These are phyloP conservation scores for Cystoderma amianthinum DNA, from an alignment of 768 basidiomycete genomes.

Conservation along the genomic window DNA sequence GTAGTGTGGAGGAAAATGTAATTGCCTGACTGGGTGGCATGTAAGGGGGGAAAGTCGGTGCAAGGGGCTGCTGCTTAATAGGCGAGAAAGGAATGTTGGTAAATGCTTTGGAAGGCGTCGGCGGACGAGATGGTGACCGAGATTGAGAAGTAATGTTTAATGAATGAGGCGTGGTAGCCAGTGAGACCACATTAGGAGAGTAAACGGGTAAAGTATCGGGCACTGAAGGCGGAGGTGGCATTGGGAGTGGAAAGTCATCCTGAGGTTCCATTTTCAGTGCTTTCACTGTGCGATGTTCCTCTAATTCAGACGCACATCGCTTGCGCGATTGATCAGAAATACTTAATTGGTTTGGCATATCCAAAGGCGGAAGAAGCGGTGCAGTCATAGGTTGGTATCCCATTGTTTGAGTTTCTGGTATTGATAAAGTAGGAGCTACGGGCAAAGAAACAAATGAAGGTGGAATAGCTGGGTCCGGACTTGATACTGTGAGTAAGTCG, in stretches of 20 bases:
- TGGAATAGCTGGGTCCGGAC: background rate
- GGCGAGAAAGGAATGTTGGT: conserved; percentile 19
- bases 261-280: conserved; percentile 41
- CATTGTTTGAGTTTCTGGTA: background rate
- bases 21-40: conserved; percentile 11
- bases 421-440: background rate
- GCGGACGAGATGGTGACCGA: conserved; percentile 23
- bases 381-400: background rate
- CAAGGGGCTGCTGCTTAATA: conserved; percentile 13
- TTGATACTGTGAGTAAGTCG: conserved; percentile 24
- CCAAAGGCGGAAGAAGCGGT: conserved; percentile 12
- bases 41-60: conserved; percentile 15
- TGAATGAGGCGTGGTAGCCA: conserved; percentile 7
- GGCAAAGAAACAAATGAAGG: conserved; percentile 2
- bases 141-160: conserved; percentile 22
- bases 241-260: conserved; percentile 29
- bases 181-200: conserved; percentile 6
- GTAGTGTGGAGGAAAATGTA: conserved; percentile 11
- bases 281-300: conserved; percentile 35
- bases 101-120: conserved; percentile 25
- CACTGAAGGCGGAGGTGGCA: conserved; percentile 13
- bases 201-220: conserved; percentile 10
- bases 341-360: conserved; percentile 15
- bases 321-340: conserved; percentile 33
- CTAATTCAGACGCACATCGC: conserved; percentile 35